Percentiles rank a stretch among this genome's conserved stretches.
These are phyloP conservation scores for Wickerhamomyces kurtzmanii DNA, from an alignment of 805 yeast genomes.

Conservation along the genomic window DNA sequence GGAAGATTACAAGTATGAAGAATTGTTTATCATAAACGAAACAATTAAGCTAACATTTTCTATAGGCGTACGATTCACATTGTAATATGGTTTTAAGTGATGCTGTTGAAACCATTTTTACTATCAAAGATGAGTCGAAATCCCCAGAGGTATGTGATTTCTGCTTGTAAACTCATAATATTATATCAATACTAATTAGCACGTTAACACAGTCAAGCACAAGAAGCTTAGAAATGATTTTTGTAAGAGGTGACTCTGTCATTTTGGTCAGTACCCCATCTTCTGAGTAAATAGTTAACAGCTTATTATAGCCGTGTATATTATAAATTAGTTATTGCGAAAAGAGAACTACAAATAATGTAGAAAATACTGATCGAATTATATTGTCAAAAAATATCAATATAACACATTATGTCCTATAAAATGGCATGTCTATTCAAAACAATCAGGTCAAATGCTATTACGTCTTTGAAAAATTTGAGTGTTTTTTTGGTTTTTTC, in stretches of 20 bases:
- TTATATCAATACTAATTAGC: not conserved
- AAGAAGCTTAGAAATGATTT: conserved; percentile 76
- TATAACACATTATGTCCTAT: not conserved
- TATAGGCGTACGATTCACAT: conserved; percentile 82
- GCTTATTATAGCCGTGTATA: conserved; percentile 1
- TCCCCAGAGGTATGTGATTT: conserved; percentile 20
- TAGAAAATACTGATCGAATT: not conserved
- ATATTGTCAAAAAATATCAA: not conserved
- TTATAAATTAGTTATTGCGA: conserved; percentile 1
- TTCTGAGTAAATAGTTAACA: conserved; percentile 14
- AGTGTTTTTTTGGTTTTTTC: conserved; percentile 20
- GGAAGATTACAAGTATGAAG: conserved; percentile 73
- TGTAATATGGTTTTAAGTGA: conserved; percentile 94
- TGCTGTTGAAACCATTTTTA: conserved; percentile 75
- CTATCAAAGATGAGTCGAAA: conserved; percentile 36
- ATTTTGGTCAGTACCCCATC: conserved; percentile 59
- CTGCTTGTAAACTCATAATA: conserved; percentile 1
- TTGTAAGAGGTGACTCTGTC: conserved; percentile 97
- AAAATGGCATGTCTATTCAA: not conserved
- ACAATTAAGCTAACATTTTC: conserved; percentile 2
- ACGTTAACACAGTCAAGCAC: conserved; percentile 23
- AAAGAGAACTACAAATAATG: not conserved
- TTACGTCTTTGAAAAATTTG: conserved; percentile 44
- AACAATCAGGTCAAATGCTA: conserved; percentile 31
- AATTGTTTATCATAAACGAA: not conserved